Conservation (phyloP, 2,329 filamentous ascomycete species). For the Celoporthe dispersa region DNA sequence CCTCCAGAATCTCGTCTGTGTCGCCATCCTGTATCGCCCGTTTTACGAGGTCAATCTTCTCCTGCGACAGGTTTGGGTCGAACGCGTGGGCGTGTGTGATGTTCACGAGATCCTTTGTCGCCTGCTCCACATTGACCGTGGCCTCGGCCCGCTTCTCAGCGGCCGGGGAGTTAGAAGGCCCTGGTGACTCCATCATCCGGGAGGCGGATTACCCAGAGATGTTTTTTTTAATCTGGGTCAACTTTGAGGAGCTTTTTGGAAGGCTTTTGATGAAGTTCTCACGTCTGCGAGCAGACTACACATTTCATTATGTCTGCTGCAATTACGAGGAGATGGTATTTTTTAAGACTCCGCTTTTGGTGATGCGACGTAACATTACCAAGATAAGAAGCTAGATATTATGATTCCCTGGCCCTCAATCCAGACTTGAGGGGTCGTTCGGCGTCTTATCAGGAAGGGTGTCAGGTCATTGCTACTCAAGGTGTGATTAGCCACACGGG, state of each 20-base stretch:
- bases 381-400: background rate
- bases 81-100: constrained; percentile 41
- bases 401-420: background rate
- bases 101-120: constrained; percentile 34
- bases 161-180: background rate
- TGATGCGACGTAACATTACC: constrained; percentile 11
- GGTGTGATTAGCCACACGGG: background rate
- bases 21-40: constrained; percentile 39
- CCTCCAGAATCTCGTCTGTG: constrained; percentile 38
- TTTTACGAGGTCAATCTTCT: constrained; percentile 40
- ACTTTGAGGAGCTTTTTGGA: background rate
- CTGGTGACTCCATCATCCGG: constrained; percentile 4
- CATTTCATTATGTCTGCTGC: background rate
- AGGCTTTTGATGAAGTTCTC: background rate
- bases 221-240: too few species aligned
- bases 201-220: background rate
- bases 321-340: background rate
- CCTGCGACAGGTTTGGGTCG: constrained; percentile 41
- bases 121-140: constrained; percentile 22
- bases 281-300: background rate
- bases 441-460: constrained; percentile 3
- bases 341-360: background rate
- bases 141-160: constrained; percentile 16
- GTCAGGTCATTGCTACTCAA: background rate
- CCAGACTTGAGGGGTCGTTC: background rate